phyloP scores from a whole-genome alignment of 441 rosid genomes.

The Daphne laureola region DNA sequence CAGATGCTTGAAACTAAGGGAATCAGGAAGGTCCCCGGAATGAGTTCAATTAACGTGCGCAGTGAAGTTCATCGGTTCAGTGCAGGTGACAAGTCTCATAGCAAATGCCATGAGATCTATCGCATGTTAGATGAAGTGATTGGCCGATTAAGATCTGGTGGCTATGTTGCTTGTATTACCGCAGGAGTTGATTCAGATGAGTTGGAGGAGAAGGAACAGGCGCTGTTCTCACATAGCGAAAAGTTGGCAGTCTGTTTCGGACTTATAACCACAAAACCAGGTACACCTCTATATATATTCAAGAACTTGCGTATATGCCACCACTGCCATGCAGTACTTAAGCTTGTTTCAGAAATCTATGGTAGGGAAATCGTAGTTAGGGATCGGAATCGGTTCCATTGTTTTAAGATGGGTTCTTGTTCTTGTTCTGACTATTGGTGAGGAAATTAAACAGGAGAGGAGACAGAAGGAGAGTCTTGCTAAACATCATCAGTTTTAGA shows the following conservation, averaged over 20 bases:
- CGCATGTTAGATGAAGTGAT: conserved; percentile 48
- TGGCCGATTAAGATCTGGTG: conserved; percentile 40
- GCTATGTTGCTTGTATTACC: conserved; percentile 46
- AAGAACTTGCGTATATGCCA: conserved; percentile 73
- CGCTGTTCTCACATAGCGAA: conserved; percentile 66
- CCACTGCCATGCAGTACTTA: conserved; percentile 75
- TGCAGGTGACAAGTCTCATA: conserved; percentile 72
- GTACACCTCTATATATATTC: conserved; percentile 41
- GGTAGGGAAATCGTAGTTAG: conserved; percentile 58
- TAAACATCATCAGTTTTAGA: too few relatives aligned
- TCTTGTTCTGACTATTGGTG: conserved; percentile 84
- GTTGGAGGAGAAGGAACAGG: conserved; percentile 71
- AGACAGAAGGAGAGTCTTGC: too few relatives aligned
- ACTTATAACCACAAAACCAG: conserved; percentile 49
- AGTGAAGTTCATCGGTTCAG: conserved; percentile 55
- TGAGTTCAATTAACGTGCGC: conserved; percentile 54
- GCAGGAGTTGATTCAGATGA: conserved; percentile 27
- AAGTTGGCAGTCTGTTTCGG: conserved; percentile 77
- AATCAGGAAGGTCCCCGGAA: conserved; percentile 60
- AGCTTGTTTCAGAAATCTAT: conserved; percentile 49
- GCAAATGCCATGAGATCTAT: conserved; percentile 40
- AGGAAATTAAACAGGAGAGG: conserved; percentile 9
- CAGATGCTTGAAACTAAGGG: conserved; percentile 42
- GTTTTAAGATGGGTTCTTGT: conserved; percentile 59
- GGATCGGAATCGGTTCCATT: conserved; percentile 78